A percentile compares a stretch with the other conserved stretches of the same genome.
phyloP scores from a whole-genome alignment of 768 basidiomycete genomes.

The Boletus rex-veris region DNA sequence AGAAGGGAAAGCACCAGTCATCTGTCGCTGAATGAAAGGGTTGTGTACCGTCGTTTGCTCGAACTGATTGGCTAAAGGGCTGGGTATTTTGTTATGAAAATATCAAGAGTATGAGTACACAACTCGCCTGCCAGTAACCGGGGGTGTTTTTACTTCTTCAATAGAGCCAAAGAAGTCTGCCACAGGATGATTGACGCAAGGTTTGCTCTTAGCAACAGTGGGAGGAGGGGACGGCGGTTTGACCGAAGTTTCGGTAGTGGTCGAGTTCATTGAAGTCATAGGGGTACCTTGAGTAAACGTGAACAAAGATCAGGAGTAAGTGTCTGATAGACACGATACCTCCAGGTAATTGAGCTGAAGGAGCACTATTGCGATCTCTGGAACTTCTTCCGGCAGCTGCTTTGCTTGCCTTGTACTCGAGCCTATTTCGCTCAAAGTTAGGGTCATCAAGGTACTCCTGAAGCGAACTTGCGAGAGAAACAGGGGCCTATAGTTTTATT shows the following conservation, averaged over 20 bases:
- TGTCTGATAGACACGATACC: slow-evolving; percentile 12
- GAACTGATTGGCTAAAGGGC: slow-evolving; percentile 48
- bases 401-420: slow-evolving; percentile 87
- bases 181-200: slow-evolving; percentile 45
- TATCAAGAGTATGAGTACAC: background rate
- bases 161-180: slow-evolving; percentile 89
- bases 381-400: slow-evolving; percentile 49
- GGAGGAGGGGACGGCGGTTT: slow-evolving; percentile 26
- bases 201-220: slow-evolving; percentile 28
- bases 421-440: slow-evolving; percentile 92
- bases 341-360: slow-evolving; percentile 9
- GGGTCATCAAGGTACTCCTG: slow-evolving; percentile 97
- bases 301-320: background rate
- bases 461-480: slow-evolving; percentile 87
- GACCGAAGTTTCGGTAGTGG: slow-evolving; percentile 17
- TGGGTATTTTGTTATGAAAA: slow-evolving; percentile 25
- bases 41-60: slow-evolving; percentile 63
- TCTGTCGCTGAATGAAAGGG: slow-evolving; percentile 69
- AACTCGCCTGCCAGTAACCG: slow-evolving; percentile 50
- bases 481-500: slow-evolving; percentile 67
- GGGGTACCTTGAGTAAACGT: slow-evolving; percentile 15
- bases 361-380: slow-evolving; percentile 4
- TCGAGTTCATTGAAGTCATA: slow-evolving; percentile 17
- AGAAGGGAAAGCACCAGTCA: slow-evolving; percentile 41
- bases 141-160: slow-evolving; percentile 70